Base-by-base conservation (phyloP, 2,329 filamentous ascomycete genomes). In the Diaporthe sp. region DNA sequence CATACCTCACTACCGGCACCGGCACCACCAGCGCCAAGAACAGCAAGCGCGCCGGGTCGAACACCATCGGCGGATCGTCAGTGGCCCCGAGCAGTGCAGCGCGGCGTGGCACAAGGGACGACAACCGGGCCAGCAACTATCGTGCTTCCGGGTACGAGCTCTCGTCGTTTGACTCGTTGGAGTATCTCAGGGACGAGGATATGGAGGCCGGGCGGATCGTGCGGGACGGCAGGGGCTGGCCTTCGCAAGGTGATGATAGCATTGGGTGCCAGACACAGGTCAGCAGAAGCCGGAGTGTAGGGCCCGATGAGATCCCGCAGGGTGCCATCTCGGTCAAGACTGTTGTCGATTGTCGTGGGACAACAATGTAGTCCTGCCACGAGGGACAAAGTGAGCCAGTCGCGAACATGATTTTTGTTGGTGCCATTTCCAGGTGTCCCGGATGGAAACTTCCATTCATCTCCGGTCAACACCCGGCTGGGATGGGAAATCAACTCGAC, bases 111-210 rank as follows among this genome's bases (percentile, higher is more conserved):
- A 17, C 2, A 0, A 19, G 44, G 30, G 30, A 17, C 19, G 32
- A 35, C 22, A 32, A 32, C 27, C 22, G n/a, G 32, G n/a, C 13
- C 15, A 68, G n/a, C 47, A 32, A 27, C 0, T 19, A n/a, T 7
- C 22, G 37, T 5, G 12, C 63, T 1, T 53, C 63, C 2, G 32
- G 37, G 10, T 68, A 68, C 10, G 63, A 8, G 9, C 32, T 68
- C 47, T 68, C 63, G 39, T 53, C 44, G n/a, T 68, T 68, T 19
- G 47, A 68, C 32, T 68, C 63, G 13, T 2, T 68, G n/a, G 63
- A 68, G 32, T 68, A 68, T 4, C 63, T 68, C 7, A 10, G 32
- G 10, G 63, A 68, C 15, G 63, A 68, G 63, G 63, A 68, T 9
- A n/a, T 68, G 8, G 63, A 68, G 63, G 47, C 47, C 17, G 63